A percentile compares a stretch with the other conserved stretches of the same genome.
These are phyloP conservation scores for Actinomortierella ambigua DNA, from an alignment of 371 early-diverging fungal species.

Conservation along the genomic window DNA sequence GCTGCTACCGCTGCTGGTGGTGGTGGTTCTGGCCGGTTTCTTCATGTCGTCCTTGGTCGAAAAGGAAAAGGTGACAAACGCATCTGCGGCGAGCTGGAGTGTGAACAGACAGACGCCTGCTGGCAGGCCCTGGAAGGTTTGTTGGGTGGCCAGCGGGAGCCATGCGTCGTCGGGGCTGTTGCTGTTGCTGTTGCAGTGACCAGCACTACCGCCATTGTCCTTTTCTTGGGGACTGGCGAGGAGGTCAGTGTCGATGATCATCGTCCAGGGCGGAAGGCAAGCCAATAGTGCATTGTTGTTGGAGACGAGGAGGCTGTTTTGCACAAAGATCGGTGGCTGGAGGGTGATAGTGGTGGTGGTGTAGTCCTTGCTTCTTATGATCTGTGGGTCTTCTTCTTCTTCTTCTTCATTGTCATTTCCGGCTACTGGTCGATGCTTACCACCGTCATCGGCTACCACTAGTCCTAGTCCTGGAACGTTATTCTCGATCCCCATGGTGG, in stretches of 20 bases:
- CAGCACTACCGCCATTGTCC: too few species aligned
- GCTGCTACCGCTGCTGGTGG: too few species aligned
- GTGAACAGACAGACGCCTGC: constrained; percentile 27
- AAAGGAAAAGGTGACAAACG: constrained; percentile 44
- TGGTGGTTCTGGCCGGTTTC: neutral
- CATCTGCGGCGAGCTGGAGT: constrained; percentile 16
- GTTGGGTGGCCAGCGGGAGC: neutral
- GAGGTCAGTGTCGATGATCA: constrained; percentile 24
- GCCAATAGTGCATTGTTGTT: neutral
- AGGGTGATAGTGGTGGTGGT: neutral
- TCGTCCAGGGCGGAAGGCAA: constrained; percentile 4
- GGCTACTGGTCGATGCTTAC: neutral
- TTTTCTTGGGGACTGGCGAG: neutral
- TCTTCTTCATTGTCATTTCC: neutral
- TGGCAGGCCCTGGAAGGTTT: constrained; percentile 2
- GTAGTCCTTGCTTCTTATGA: neutral
- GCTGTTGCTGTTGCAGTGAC: too few species aligned
- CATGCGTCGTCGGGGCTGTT: too few species aligned
- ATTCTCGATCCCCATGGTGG: constrained; percentile 25
- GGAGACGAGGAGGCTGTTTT: too few species aligned
- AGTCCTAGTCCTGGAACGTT: constrained; percentile 1
- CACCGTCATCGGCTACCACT: constrained; percentile 1
- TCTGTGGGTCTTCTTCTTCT: neutral
- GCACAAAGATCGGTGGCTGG: neutral
- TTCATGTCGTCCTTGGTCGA: constrained; percentile 48